These are phyloP conservation scores for Ilex aquifolium DNA, from an alignment of 257 asterid species.

Conservation along the genomic window DNA sequence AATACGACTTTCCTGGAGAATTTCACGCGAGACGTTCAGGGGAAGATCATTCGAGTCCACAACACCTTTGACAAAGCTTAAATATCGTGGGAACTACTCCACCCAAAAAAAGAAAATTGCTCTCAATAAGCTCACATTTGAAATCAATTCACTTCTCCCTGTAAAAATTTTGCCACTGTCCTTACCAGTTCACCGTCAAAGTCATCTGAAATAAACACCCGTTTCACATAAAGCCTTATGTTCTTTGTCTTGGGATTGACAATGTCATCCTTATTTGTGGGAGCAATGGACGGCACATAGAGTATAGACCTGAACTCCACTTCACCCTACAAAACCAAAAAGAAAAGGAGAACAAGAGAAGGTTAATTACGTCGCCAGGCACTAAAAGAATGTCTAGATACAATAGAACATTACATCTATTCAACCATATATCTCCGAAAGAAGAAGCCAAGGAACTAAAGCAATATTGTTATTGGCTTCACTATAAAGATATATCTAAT, in stretches of 20 bases:
- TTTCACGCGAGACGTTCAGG: constrained; percentile 93
- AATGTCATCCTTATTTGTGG: constrained; percentile 78
- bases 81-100: constrained; percentile 85
- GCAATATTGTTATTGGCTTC: too few relatives aligned
- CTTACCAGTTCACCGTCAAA: constrained; percentile 99
- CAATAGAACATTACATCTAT: too few relatives aligned
- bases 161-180: neutral
- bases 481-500: too few relatives aligned
- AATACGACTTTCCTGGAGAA: constrained; percentile 96
- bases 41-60: constrained; percentile 99
- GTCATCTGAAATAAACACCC: constrained; percentile 95
- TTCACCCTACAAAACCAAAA: constrained; percentile 66
- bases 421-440: too few relatives aligned
- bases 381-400: too few relatives aligned
- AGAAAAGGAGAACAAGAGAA: constrained; percentile 8
- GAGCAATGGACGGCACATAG: constrained; percentile 75
- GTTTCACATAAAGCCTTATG: constrained; percentile 84
- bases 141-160: neutral
- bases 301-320: constrained; percentile 91
- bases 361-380: neutral
- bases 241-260: constrained; percentile 86
- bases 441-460: too few relatives aligned
- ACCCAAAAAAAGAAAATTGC: constrained; percentile 18
- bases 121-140: neutral
- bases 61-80: constrained; percentile 95